Conservation (phyloP, 2,329 filamentous ascomycete species). For the Calcarisporium arbuscula region DNA sequence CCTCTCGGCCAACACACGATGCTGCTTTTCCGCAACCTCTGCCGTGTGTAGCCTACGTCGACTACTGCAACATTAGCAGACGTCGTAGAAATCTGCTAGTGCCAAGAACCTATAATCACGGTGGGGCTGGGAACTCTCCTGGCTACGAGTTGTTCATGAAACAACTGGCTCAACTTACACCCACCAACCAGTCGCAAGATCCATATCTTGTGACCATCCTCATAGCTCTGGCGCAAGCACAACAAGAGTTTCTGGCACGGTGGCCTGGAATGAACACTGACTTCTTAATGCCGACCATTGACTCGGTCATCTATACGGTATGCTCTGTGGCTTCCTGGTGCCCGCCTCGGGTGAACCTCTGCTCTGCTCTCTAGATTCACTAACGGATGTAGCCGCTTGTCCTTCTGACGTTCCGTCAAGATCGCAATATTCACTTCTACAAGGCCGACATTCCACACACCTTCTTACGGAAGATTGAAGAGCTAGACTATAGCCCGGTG, state of each 20-base stretch:
- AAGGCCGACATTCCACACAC: not conserved
- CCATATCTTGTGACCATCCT: not conserved
- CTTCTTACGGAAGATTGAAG: not conserved
- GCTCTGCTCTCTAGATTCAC: not conserved
- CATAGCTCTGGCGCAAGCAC: not conserved
- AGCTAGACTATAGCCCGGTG: not conserved
- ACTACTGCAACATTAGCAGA: too few species aligned
- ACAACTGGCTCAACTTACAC: not conserved
- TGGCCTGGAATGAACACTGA: not conserved
- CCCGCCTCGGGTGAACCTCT: too few species aligned
- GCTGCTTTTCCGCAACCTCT: too few species aligned
- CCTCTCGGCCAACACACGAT: too few species aligned
- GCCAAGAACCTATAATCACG: too few species aligned
- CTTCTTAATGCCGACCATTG: not conserved
- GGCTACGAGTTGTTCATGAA: not conserved
- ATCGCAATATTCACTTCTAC: not conserved
- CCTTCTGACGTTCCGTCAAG: not conserved
- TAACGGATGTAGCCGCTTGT: not conserved
- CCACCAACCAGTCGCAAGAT: not conserved
- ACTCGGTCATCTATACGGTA: not conserved
- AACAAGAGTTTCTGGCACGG: not conserved
- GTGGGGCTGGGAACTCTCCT: too few species aligned
- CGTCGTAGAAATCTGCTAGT: too few species aligned
- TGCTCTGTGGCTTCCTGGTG: too few species aligned
- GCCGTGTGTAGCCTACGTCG: not conserved